Percentiles rank a stretch among this genome's conserved stretches.
Evolutionary conservation across 345 rosid genomes (phyloP).

Genomic region (Camelina laxa): DNA sequence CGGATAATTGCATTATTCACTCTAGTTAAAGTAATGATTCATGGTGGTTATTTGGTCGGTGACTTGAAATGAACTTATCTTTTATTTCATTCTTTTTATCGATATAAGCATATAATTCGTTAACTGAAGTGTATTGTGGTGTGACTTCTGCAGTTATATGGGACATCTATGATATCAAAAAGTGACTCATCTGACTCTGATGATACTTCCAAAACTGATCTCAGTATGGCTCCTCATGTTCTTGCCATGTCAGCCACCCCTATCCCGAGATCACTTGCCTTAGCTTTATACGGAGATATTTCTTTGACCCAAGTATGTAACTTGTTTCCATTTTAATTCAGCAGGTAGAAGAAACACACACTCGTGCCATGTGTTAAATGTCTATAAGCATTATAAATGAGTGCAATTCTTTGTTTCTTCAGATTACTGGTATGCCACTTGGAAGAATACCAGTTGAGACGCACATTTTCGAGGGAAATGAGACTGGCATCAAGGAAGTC

Average conservation of each 20-base stretch:
- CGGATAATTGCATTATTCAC: conserved; percentile 3
- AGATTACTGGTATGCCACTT: conserved; percentile 94
- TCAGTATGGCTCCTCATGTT: conserved; percentile 90
- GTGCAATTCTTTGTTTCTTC: conserved; percentile 39
- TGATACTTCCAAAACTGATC: conserved; percentile 54
- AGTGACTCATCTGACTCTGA: conserved; percentile 42
- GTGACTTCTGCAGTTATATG: conserved; percentile 64
- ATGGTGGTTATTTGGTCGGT: conserved; percentile 3
- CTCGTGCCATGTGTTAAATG: conserved; percentile 21
- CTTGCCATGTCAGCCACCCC: conserved; percentile 98
- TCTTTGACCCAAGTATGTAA: conserved; percentile 82
- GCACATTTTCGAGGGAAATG: conserved; percentile 63
- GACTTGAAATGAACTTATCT: background rate
- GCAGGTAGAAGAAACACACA: conserved; percentile 27
- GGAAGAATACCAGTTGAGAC: conserved; percentile 95
- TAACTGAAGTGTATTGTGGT: conserved; percentile 22
- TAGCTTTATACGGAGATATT: conserved; percentile 91
- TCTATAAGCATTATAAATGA: conserved; percentile 6
- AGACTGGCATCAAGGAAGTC: conserved; percentile 61
- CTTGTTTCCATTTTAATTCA: conserved; percentile 5
- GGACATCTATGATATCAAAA: conserved; percentile 57
- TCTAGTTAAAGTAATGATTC: background rate
- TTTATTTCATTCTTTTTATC: conserved; percentile 3
- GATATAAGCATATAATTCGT: background rate
- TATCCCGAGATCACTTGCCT: conserved; percentile 92